Base-by-base conservation (phyloP, 352 stramenopile genomes). In the Blastocystis sp. region DNA sequence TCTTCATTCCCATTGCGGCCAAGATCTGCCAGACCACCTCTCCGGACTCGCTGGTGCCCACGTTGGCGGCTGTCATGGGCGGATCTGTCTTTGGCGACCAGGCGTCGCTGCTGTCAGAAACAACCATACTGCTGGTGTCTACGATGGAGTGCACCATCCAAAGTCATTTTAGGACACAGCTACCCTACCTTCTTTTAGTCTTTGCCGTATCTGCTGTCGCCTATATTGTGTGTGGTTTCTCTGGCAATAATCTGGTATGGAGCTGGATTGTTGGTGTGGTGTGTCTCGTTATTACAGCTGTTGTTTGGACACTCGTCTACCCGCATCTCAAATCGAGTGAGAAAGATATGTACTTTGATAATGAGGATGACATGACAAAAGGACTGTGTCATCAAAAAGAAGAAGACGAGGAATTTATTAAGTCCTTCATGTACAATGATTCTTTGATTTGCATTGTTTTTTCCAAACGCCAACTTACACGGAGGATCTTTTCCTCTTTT, bases 71-170 rank as follows among this genome's bases (percentile, higher is more conserved):
- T 13, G 70, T 81, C 16, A 64, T 97, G 56, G 93, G 93, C 54
- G 94, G 92, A 70, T 95, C 94, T 55, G 93, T 95, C n/a, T 95
- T 96, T 76, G 94, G 94, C 68, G 95, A 96, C 90, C 93, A 93
- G 65, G 95, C 93, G 90, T 96, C 94, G 69, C 94, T 94, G n/a
- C 96, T 97, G 75, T 94, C 94, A 18, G 95, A 97, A 91, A 97
- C 94, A 43, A 97, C 95, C 41, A 81, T 81, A 47, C 41, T 81
- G 3, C 41, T 81, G 11, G 70, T 81, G 2, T 81, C 70, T 16
- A 81, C 70, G 16, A 81, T 81, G 70, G 70, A 81, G 43, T 81
- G 70, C n/a, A 81, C 70, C 16, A 81, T 65, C 37, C 70, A 81
- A 37, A 81, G 70, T 43, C 70, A 81, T 41, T 81, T 81, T 26